Evolutionary conservation across 331 rosid genomes (phyloP).

Genomic region (Erythrophleum ivorense): DNA sequence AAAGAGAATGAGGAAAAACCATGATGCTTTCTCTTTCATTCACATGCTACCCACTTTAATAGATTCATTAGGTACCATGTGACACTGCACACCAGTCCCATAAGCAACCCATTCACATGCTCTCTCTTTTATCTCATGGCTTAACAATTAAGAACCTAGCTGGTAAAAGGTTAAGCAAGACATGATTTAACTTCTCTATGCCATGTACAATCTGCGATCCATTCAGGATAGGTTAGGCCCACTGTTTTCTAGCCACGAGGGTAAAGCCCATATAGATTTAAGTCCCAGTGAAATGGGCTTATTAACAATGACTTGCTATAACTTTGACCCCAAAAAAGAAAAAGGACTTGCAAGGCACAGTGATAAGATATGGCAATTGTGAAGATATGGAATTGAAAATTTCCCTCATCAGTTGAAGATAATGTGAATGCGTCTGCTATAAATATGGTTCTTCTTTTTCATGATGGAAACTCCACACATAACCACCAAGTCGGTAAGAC

Average conservation of each 20-base stretch:
- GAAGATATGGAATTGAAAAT: background rate
- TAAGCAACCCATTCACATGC: background rate
- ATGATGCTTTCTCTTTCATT: conserved; percentile 37
- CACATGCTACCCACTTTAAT: conserved; percentile 52
- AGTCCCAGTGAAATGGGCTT: background rate
- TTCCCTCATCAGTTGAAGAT: too few relatives aligned
- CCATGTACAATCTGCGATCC: too few relatives aligned
- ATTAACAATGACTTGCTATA: background rate
- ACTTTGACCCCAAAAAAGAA: background rate
- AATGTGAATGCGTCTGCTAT: background rate
- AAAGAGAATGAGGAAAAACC: conserved; percentile 42
- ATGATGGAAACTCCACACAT: background rate
- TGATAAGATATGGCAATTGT: too few relatives aligned
- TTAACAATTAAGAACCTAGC: background rate
- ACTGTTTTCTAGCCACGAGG: too few relatives aligned
- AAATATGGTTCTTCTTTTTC: background rate
- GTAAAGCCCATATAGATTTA: background rate
- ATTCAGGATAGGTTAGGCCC: background rate
- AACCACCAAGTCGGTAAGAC: background rate
- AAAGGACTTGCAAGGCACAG: background rate
- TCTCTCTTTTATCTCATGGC: background rate
- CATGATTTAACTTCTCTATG: background rate
- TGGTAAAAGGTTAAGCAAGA: background rate
- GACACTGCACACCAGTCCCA: conserved; percentile 33
- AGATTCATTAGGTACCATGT: conserved; percentile 51